Base-by-base conservation (phyloP, 1,284 basidiomycete genomes). In the Schizophyllum commune region DNA sequence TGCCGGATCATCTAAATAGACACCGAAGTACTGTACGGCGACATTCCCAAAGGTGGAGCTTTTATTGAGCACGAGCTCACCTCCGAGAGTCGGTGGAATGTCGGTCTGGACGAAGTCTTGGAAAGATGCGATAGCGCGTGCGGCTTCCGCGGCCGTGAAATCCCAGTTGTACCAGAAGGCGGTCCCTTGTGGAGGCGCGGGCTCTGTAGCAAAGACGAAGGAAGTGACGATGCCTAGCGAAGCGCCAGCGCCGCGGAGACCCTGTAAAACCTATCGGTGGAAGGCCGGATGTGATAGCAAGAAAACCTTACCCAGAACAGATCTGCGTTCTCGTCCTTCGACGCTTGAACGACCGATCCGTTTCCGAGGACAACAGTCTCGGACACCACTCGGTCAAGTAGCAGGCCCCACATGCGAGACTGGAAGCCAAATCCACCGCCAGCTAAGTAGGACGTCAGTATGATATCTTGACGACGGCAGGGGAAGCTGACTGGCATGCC, bases 221-320 rank as follows among this genome's bases (percentile, higher is more conserved):
- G 77, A 74, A n/a, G 79, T 79, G 13, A 77, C 74, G 57, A 82
- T 79, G 1, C 78, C 80, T 61, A 80, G 79, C 1, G 79, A 80
- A 3, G 75, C 69, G 0, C 74, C 78, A 1, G 79, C 73, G 1
- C 80, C 81, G n/a, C 80, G 75, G 59, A 83, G 69, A 6, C 74
- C 80, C 78, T 80, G 52, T 7, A n/a, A 60, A 5, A 19, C 4
- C 4, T 8, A 39, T 59, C 39, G 15, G 5, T 20, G 19, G 2
- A 2, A 55, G 15, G 53, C 9, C 9, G 53, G 20, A 11, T 3
- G 9, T 20, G 53, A 55, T 20, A 11, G 1, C n/a, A 5, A 53
- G 55, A 58, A n/a, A 55, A 39, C 33, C 60, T 39, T 66, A 77
- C 79, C 75, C 76, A 81, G 65, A 79, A 82, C 0, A 82, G 69